A percentile compares a stretch with the other conserved stretches of the same genome.
Evolutionary conservation across 257 asterid genomes (phyloP).

Genomic region (Plantago elongata): DNA sequence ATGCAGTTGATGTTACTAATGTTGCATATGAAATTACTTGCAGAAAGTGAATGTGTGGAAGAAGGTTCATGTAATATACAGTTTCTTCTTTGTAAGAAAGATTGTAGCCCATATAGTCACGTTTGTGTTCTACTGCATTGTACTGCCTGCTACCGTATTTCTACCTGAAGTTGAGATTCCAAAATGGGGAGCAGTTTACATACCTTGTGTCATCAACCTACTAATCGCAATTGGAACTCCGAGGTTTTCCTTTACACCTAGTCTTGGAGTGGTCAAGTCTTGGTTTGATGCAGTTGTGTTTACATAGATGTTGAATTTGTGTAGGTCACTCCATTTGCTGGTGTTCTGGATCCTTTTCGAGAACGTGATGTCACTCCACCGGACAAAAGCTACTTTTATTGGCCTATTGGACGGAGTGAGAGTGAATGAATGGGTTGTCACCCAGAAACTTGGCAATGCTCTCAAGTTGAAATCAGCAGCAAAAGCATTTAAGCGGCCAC

Average conservation of each 20-base stretch:
- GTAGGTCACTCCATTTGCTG: slow-evolving; percentile 77
- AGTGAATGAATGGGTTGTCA: slow-evolving; percentile 97
- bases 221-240: slow-evolving; percentile 86
- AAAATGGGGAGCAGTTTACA: slow-evolving; percentile 81
- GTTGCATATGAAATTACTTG: slow-evolving; percentile 8
- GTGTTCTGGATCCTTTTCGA: slow-evolving; percentile 88
- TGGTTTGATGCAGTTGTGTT: neutral
- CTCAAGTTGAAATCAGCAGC: slow-evolving; percentile 53
- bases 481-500: slow-evolving; percentile 42
- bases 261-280: neutral
- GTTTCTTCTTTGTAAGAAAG: slow-evolving; percentile 90
- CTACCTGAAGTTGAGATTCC: slow-evolving; percentile 89
- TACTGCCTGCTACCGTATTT: slow-evolving; percentile 78
- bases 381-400: slow-evolving; percentile 82
- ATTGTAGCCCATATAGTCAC: slow-evolving; percentile 84
- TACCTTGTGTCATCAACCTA: slow-evolving; percentile 69
- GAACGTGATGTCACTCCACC: slow-evolving; percentile 89
- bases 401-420: slow-evolving; percentile 84
- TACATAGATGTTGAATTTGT: neutral
- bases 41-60: slow-evolving; percentile 85
- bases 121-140: slow-evolving; percentile 65
- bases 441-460: slow-evolving; percentile 84
- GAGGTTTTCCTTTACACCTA: slow-evolving; percentile 36
- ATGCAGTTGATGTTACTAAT: neutral
- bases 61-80: slow-evolving; percentile 78